These are phyloP conservation scores for Cornus controversa DNA, from an alignment of 148 eudicot genomes.

Conservation along the genomic window DNA sequence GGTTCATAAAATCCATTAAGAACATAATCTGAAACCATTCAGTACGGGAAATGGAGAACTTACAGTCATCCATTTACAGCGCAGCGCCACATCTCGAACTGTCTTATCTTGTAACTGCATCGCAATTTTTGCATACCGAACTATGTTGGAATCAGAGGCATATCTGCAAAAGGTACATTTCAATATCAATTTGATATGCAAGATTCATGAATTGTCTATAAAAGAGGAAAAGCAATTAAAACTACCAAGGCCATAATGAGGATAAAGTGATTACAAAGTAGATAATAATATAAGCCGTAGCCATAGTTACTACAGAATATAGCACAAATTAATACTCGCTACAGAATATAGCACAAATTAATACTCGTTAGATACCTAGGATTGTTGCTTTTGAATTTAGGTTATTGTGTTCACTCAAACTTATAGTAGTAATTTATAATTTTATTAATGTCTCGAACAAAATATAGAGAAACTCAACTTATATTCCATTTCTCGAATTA, in stretches of 20 bases:
- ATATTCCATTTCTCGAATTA: not conserved
- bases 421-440: no score
- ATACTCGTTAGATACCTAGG: not conserved
- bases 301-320: no score
- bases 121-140: no score
- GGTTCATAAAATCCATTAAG: not conserved
- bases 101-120: no score
- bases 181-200: not conserved
- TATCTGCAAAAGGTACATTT: no score
- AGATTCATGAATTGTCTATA: not conserved
- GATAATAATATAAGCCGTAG: not conserved
- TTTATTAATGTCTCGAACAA: no score
- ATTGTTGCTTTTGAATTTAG: not conserved
- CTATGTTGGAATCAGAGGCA: no score
- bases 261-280: not conserved
- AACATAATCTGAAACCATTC: not conserved
- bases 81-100: no score
- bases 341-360: not conserved
- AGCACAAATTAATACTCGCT: no score
- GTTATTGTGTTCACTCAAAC: not conserved
- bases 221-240: not conserved
- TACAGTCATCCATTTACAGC: constrained; percentile 24
- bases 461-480: not conserved
- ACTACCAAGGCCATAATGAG: not conserved
- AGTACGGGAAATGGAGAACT: constrained; percentile 21